Evolutionary conservation across 179 eudicot genomes (phyloP).

Genomic region (Carnegiea gigantea): DNA sequence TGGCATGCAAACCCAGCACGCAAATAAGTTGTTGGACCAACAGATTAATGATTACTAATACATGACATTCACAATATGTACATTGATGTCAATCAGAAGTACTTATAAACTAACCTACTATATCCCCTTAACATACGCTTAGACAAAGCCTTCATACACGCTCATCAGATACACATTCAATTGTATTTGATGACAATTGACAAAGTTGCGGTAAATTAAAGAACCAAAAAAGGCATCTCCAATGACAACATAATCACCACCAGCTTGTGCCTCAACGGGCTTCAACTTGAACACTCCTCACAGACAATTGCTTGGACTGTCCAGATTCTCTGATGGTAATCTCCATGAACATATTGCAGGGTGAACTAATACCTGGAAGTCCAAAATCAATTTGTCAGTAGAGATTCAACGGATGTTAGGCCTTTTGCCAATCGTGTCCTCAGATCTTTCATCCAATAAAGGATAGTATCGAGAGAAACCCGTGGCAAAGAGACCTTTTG

Average conservation of each 20-base stretch:
- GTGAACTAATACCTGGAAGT: not conserved
- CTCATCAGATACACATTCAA: not conserved
- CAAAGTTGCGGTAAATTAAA: not conserved
- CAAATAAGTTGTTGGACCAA: not conserved
- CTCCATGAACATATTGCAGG: conserved; percentile 10
- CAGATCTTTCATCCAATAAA: not conserved
- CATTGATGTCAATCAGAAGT: not conserved
- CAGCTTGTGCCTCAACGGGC: not conserved
- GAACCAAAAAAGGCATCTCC: not conserved
- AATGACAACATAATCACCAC: not conserved
- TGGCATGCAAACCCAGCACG: not conserved
- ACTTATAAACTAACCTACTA: conserved; percentile 5
- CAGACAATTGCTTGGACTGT: not conserved
- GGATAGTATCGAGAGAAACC: not conserved
- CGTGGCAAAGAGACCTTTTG: not conserved
- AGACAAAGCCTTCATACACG: conserved; percentile 14
- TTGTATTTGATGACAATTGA: not conserved
- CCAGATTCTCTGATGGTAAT: not conserved
- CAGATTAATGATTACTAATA: not conserved
- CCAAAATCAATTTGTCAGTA: not conserved
- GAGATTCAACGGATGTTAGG: not conserved
- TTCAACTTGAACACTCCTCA: not conserved
- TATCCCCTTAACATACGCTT: conserved; percentile 7
- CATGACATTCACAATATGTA: conserved; percentile 10
- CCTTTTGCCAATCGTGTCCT: not conserved